Evolutionary conservation across 306 rosid genomes (phyloP).

Genomic region (Mimosa pudica): DNA sequence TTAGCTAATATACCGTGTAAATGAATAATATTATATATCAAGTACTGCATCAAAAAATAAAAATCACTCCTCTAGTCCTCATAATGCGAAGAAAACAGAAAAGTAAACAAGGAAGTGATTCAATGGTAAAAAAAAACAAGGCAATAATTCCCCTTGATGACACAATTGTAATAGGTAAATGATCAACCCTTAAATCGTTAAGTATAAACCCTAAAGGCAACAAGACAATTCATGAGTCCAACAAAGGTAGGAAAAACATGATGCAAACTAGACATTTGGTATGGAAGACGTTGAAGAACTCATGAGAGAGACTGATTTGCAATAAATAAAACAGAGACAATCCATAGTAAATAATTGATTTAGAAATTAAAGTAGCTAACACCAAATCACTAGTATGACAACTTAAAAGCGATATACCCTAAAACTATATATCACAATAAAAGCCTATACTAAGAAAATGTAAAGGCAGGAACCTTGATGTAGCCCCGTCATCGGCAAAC

Average conservation of each 20-base stretch:
- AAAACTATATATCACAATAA: slow-evolving; percentile 17
- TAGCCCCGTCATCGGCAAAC: slow-evolving; percentile 80
- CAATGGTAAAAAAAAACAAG: neutral
- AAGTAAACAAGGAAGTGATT: neutral
- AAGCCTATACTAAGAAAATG: slow-evolving; percentile 33
- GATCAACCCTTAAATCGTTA: slow-evolving; percentile 19
- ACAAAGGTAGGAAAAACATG: neutral
- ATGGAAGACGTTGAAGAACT: neutral
- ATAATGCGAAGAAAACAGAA: slow-evolving; percentile 5
- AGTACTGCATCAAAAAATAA: neutral
- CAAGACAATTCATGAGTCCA: slow-evolving; percentile 5
- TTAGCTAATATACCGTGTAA: too few relatives aligned
- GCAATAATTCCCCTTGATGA: slow-evolving; percentile 1
- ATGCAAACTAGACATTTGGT: neutral
- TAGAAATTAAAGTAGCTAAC: neutral
- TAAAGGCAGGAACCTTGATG: slow-evolving; percentile 73
- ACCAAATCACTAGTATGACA: slow-evolving; percentile 16
- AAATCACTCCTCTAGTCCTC: neutral
- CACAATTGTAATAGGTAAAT: neutral
- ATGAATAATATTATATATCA: too few relatives aligned
- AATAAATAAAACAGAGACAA: neutral
- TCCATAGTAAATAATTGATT: neutral
- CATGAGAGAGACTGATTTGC: neutral
- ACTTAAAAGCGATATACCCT: slow-evolving; percentile 2
- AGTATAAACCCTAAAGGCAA: neutral